Conservation (phyloP, 345 rosid species). For the Clarkia xantiana region DNA sequence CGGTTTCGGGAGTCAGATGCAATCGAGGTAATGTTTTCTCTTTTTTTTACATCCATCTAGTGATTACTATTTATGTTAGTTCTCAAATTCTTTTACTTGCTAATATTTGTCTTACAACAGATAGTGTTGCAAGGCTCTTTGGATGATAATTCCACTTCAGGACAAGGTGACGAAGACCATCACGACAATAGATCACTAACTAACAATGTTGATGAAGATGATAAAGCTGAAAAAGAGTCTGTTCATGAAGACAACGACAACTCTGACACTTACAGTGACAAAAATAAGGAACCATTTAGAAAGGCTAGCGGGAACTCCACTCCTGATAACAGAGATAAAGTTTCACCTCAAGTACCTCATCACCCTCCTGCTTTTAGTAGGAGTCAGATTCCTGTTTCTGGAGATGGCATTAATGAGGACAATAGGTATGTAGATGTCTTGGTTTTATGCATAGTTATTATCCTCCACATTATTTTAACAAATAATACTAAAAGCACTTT, state of each 20-base stretch:
- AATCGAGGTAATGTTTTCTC: constrained; percentile 47
- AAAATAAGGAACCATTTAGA: constrained; percentile 20
- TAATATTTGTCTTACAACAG: constrained; percentile 21
- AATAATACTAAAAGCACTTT: background rate
- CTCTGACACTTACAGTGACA: constrained; percentile 19
- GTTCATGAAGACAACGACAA: constrained; percentile 17
- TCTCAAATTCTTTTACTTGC: background rate
- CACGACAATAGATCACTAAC: constrained; percentile 23
- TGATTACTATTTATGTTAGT: no score
- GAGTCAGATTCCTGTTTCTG: constrained; percentile 20
- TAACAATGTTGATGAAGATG: constrained; percentile 23
- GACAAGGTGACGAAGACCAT: constrained; percentile 23
- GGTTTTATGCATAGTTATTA: background rate
- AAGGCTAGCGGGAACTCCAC: constrained; percentile 18
- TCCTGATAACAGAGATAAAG: constrained; percentile 19
- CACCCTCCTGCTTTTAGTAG: constrained; percentile 20
- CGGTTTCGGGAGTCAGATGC: constrained; percentile 89
- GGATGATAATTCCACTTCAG: constrained; percentile 42
- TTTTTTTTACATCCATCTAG: no score
- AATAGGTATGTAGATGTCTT: constrained; percentile 27
- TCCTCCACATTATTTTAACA: background rate
- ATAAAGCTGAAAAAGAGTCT: constrained; percentile 23
- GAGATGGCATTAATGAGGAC: constrained; percentile 21
- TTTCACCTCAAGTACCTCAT: constrained; percentile 19
- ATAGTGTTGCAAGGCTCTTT: constrained; percentile 60